These are phyloP conservation scores for Domatiomyces globalis DNA, from an alignment of 2,329 filamentous ascomycete species.

Conservation along the genomic window DNA sequence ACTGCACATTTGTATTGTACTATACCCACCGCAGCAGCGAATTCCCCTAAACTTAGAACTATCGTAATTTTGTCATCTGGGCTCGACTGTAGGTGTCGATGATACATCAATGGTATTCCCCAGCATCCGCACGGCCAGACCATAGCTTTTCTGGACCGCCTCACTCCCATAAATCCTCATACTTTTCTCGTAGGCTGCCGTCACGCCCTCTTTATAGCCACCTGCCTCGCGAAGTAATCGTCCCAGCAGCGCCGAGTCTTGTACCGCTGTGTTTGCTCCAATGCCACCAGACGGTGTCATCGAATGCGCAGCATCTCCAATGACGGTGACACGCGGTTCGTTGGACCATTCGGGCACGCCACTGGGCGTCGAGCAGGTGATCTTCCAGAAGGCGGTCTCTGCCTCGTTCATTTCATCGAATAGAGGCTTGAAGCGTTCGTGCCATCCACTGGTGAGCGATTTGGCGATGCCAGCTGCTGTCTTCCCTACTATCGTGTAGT, in stretches of 20 bases:
- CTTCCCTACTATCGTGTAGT: constrained; percentile 44
- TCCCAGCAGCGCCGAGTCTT: constrained; percentile 29
- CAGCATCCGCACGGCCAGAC: constrained; percentile 31
- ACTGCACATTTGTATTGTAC: too few relatives aligned
- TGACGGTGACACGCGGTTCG: constrained; percentile 25
- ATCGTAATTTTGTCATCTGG: background rate
- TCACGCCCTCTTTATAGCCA: constrained; percentile 30
- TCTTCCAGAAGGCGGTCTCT: constrained; percentile 20
- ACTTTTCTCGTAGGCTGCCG: constrained; percentile 26
- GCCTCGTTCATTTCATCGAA: constrained; percentile 20
- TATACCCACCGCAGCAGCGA: too few relatives aligned
- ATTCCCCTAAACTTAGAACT: too few relatives aligned
- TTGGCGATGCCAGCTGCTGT: constrained; percentile 17
- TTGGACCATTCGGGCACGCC: constrained; percentile 23
- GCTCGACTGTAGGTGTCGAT: background rate
- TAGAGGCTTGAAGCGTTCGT: constrained; percentile 16
- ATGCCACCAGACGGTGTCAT: constrained; percentile 35
- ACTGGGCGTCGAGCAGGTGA: constrained; percentile 22
- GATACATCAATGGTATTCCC: constrained; percentile 35
- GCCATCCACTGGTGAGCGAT: constrained; percentile 19
- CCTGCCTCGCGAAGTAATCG: constrained; percentile 38
- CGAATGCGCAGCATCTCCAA: constrained; percentile 33
- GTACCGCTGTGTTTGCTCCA: constrained; percentile 33
- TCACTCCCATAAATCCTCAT: constrained; percentile 40
- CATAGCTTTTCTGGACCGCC: constrained; percentile 43